phyloP scores from a whole-genome alignment of 192 early-diverging fungal species.

The Gaertneriomyces semiglobifer region DNA sequence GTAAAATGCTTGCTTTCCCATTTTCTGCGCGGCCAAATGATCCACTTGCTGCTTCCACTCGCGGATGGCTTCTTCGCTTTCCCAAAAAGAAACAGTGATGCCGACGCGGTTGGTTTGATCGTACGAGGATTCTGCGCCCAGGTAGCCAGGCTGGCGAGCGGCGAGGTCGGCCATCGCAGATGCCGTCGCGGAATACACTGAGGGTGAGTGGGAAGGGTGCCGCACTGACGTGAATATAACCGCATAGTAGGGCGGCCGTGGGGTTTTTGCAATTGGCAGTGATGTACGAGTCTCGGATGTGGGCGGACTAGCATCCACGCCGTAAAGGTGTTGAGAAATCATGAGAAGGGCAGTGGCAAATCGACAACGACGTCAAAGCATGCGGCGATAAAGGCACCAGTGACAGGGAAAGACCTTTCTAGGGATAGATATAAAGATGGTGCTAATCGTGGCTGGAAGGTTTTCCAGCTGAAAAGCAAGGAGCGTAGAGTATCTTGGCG shows the following conservation, averaged over 20 bases:
- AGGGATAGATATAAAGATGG: too few relatives aligned
- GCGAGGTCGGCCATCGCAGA: background rate
- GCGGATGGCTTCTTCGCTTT: background rate
- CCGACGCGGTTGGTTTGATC: background rate
- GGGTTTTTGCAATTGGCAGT: background rate
- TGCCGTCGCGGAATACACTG: background rate
- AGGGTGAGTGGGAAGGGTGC: background rate
- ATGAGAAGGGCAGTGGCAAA: too few relatives aligned
- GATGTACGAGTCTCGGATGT: too few relatives aligned
- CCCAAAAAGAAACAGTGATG: slow-evolving; percentile 1
- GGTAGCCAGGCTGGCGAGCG: background rate
- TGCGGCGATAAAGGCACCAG: too few relatives aligned
- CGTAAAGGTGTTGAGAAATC: too few relatives aligned
- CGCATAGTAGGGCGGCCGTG: slow-evolving; percentile 3
- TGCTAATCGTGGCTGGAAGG: too few relatives aligned
- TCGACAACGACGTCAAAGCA: too few relatives aligned
- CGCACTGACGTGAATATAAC: slow-evolving; percentile 1
- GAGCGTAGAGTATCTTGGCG: too few relatives aligned
- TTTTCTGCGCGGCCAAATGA: background rate
- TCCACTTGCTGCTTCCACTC: slow-evolving; percentile 4
- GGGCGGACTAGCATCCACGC: too few relatives aligned
- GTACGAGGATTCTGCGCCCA: background rate
- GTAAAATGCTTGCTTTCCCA: slow-evolving; percentile 5
- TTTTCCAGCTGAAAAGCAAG: too few relatives aligned
- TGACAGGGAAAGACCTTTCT: too few relatives aligned